These are phyloP conservation scores for Canariomyces notabilis DNA, from an alignment of 2,329 filamentous ascomycete species.

Conservation along the genomic window DNA sequence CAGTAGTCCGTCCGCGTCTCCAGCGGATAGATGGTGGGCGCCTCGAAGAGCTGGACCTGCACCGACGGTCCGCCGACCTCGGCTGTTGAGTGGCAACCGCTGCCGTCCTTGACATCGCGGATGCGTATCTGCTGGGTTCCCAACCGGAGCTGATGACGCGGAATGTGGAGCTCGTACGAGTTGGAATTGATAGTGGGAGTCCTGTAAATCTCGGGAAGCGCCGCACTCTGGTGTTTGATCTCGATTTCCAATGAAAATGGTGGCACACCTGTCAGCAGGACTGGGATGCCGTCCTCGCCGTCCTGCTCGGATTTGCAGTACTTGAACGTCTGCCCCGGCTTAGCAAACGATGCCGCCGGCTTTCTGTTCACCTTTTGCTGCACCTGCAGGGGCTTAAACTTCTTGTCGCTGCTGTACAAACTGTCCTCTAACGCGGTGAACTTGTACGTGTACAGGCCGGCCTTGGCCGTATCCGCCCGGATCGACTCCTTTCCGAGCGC, in stretches of 20 bases:
- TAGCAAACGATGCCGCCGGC: slow-evolving; percentile 74
- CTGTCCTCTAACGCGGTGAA: slow-evolving; percentile 80
- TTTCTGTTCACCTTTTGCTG: slow-evolving; percentile 80
- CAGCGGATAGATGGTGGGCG: slow-evolving; percentile 82
- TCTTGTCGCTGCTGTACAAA: slow-evolving; percentile 72
- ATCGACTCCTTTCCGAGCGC: slow-evolving; percentile 72
- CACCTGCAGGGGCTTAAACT: slow-evolving; percentile 62
- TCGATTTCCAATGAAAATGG: slow-evolving; percentile 90
- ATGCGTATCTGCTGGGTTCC: slow-evolving; percentile 89
- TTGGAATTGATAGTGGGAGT: slow-evolving; percentile 74
- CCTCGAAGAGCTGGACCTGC: slow-evolving; percentile 87
- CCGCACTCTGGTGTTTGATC: slow-evolving; percentile 83
- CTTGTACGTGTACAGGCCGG: slow-evolving; percentile 80
- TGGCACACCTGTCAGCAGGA: slow-evolving; percentile 74
- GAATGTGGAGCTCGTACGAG: slow-evolving; percentile 75
- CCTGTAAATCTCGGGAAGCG: slow-evolving; percentile 72
- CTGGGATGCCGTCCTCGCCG: slow-evolving; percentile 80
- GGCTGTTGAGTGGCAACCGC: slow-evolving; percentile 77
- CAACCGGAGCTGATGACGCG: slow-evolving; percentile 75
- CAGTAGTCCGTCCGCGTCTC: slow-evolving; percentile 86
- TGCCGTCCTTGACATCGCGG: slow-evolving; percentile 80
- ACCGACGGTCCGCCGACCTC: slow-evolving; percentile 69
- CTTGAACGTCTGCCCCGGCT: slow-evolving; percentile 89
- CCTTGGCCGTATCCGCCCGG: slow-evolving; percentile 76
- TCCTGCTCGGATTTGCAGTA: slow-evolving; percentile 84